Conservation (phyloP, 2,329 filamentous ascomycete species). For the Paecilomyces fulvus region DNA sequence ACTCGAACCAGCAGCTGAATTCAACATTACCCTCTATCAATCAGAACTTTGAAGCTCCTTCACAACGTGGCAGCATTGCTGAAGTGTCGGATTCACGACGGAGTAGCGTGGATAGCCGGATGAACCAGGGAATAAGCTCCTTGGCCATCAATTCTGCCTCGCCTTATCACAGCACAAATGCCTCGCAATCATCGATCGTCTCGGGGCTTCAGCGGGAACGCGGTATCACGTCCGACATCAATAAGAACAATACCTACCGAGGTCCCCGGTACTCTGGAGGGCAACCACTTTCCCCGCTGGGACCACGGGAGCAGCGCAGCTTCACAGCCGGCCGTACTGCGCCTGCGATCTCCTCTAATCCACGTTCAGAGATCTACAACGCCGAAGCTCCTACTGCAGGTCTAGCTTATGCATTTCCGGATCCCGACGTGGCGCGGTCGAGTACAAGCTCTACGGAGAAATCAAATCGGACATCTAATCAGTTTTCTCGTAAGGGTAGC, state of each 20-base stretch:
- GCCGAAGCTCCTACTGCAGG: conserved; percentile 42
- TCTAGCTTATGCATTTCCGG: conserved; percentile 44
- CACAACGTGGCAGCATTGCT: conserved; percentile 33
- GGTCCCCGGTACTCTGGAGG: conserved; percentile 33
- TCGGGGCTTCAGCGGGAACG: conserved; percentile 35
- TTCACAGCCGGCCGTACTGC: conserved; percentile 40
- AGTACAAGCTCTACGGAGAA: conserved; percentile 29
- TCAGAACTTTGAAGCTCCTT: conserved; percentile 46
- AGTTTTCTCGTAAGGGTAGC: conserved; percentile 38
- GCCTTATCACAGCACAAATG: conserved; percentile 40
- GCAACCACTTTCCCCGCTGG: conserved; percentile 34
- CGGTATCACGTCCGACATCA: conserved; percentile 32
- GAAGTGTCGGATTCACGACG: conserved; percentile 40
- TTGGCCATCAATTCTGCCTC: conserved; percentile 40
- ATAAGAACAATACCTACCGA: conserved; percentile 26
- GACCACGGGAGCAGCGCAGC: conserved; percentile 32
- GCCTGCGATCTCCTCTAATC: conserved; percentile 42
- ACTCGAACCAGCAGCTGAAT: conserved; percentile 26
- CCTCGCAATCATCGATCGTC: conserved; percentile 38
- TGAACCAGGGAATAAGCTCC: conserved; percentile 42
- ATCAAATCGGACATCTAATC: conserved; percentile 18
- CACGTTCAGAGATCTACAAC: conserved; percentile 42
- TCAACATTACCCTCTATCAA: conserved; percentile 50
- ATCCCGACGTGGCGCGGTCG: conserved; percentile 36
- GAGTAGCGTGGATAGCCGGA: conserved; percentile 42